Base-by-base conservation (phyloP, 2,329 filamentous ascomycete genomes). In the Colletotrichum nymphaeae region DNA sequence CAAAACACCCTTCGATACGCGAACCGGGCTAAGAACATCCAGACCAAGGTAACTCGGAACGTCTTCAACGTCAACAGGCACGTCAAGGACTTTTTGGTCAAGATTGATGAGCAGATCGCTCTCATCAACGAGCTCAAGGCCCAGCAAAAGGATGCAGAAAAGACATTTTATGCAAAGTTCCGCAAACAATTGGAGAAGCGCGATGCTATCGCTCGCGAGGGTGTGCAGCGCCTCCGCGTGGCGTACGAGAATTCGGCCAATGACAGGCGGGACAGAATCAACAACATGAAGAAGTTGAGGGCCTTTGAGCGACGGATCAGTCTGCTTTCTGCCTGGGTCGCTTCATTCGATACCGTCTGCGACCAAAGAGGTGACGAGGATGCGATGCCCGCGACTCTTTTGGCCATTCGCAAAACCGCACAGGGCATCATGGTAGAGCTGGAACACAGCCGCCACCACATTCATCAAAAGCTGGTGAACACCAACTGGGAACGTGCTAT, bases 31-130 rank as follows among this genome's bases (percentile, higher is more conserved):
- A 99, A 99, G 90, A 99, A 99, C 80, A 99, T 99, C 80, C 97
- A 98, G 85, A 99, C 97, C 72, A 99, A 99, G 88, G 95, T 98
- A 70, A 98, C 97, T n/a, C 92, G 95, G 79, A 99, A 99, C 80
- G 95, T 98, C 28, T 99, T 97, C 86, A 99, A 99, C 82, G 97
- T 99, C 76, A 98, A 99, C 82, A 93, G 97, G 74, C 97, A 99
- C 84, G 97, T 99, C 79, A 99, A 99, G 86, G 97, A 99, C 83
- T 99, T 98, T 84, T 85, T 99, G 81, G 97, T 98, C 86, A 98
- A 98, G 88, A 99, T 99, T 78, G 96, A 99, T 80, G 97, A 99
- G 84, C 96, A 99, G 82, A 95, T 98, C 89, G 93, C 92, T n/a
- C 84, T 98, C 79, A 99, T 99, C 82, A 98, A 97, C 77, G 95